A percentile compares a stretch with the other conserved stretches of the same genome.
Evolutionary conservation across 2,329 filamentous ascomycete genomes (phyloP).

Genomic region (Dactylonectria estremocensis): DNA sequence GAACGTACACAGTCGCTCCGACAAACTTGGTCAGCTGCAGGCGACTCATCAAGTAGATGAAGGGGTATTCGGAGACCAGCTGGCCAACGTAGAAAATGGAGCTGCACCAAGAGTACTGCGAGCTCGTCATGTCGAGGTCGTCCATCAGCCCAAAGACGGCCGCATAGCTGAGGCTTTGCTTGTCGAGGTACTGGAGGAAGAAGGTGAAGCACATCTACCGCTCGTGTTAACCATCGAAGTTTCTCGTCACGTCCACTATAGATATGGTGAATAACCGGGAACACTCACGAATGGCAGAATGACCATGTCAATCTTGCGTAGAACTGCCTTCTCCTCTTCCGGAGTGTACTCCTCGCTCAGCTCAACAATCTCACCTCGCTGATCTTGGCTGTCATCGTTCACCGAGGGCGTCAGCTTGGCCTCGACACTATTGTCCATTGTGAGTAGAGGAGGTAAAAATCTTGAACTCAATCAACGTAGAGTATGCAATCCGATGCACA

Average conservation of each 20-base stretch:
- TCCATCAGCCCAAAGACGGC: constrained; percentile 61
- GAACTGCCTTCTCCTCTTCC: constrained; percentile 52
- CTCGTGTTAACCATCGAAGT: not conserved
- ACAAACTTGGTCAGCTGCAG: constrained; percentile 66
- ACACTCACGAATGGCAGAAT: constrained; percentile 50
- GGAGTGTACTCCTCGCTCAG: constrained; percentile 27
- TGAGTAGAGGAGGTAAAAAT: not conserved
- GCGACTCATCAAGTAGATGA: constrained; percentile 66
- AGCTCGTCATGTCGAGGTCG: constrained; percentile 61
- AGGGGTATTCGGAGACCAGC: constrained; percentile 64
- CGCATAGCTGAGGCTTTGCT: constrained; percentile 66
- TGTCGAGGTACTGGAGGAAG: constrained; percentile 63
- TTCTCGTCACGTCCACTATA: not conserved
- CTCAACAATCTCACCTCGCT: constrained; percentile 30
- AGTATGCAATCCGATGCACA: constrained; percentile 1
- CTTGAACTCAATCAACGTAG: not conserved
- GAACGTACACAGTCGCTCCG: constrained; percentile 60
- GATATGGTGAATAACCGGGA: not conserved
- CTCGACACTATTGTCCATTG: constrained; percentile 17
- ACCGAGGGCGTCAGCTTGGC: constrained; percentile 15
- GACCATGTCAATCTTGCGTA: constrained; percentile 53
- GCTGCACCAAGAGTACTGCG: constrained; percentile 65
- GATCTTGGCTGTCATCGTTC: constrained; percentile 26
- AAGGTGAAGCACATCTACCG: constrained; percentile 57
- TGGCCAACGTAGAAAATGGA: constrained; percentile 64